These are phyloP conservation scores for Hygrocybe coccinea DNA, from an alignment of 768 basidiomycete genomes.

Conservation along the genomic window DNA sequence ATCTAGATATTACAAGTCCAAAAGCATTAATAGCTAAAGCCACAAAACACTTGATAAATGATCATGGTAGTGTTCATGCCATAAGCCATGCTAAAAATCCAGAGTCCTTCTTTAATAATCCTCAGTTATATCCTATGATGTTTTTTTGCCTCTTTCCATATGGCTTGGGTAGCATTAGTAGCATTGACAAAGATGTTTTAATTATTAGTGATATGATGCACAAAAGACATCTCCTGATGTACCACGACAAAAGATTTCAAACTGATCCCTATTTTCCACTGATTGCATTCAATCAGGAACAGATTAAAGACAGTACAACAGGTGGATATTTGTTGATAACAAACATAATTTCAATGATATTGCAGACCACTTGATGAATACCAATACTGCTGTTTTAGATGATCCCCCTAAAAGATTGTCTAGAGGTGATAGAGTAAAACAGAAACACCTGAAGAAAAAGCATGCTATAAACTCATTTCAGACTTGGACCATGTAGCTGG, in stretches of 20 bases:
- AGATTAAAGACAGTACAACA: conserved; percentile 27
- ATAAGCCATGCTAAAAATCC: conserved; percentile 17
- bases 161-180: conserved; percentile 18
- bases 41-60: conserved; percentile 16
- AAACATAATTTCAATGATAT: conserved; percentile 24
- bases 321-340: conserved; percentile 27
- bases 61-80: conserved; percentile 13
- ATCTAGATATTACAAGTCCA: conserved; percentile 12
- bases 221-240: conserved; percentile 28
- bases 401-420: conserved; percentile 18
- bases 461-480: conserved; percentile 31
- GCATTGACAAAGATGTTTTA: conserved; percentile 5
- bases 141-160: conserved; percentile 35
- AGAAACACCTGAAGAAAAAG: conserved; percentile 29
- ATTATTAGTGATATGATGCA: conserved; percentile 12
- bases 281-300: conserved; percentile 38
- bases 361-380: conserved; percentile 12
- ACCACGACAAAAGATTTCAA: conserved; percentile 39
- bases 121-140: conserved; percentile 27
- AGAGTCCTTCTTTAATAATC: conserved; percentile 23
- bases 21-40: conserved; percentile 20
- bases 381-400: conserved; percentile 21
- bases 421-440: conserved; percentile 22
- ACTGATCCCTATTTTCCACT: conserved; percentile 33
- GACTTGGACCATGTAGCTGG: conserved; percentile 34